Percentiles rank a stretch among this genome's conserved stretches.
Conservation (phyloP, 176 grass and related monocot genomes). For the Aegilops longissima region DNA sequence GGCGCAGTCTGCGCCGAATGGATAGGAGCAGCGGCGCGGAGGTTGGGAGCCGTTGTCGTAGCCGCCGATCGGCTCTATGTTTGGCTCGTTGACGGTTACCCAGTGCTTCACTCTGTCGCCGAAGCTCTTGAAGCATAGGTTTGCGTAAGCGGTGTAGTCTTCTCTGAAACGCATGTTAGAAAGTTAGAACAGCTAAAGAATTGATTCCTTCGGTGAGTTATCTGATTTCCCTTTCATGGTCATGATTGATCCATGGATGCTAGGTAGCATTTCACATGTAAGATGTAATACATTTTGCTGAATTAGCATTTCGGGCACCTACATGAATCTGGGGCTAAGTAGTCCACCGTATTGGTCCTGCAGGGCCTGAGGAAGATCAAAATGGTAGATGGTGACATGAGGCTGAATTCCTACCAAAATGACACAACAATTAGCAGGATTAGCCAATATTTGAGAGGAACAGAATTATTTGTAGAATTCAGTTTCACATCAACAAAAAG, state of each 20-base stretch:
- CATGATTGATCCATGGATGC: too few species aligned
- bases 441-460: neutral
- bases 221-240: too few species aligned
- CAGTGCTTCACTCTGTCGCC: slow-evolving; percentile 74
- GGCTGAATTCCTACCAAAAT: slow-evolving; percentile 52
- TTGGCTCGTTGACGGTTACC: slow-evolving; percentile 73
- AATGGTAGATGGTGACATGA: slow-evolving; percentile 74
- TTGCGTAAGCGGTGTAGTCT: slow-evolving; percentile 61
- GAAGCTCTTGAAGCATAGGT: slow-evolving; percentile 70
- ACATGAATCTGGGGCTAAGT: slow-evolving; percentile 68
- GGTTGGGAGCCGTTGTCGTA: slow-evolving; percentile 33
- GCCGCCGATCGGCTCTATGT: slow-evolving; percentile 57
- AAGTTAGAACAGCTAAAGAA: too few species aligned
- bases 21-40: slow-evolving; percentile 64
- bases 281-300: too few species aligned
- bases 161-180: slow-evolving; percentile 38
- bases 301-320: neutral
- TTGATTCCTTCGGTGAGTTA: too few species aligned
- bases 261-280: too few species aligned
- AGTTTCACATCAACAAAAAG: too few species aligned
- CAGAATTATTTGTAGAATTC: too few species aligned
- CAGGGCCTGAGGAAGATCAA: slow-evolving; percentile 68
- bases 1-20: slow-evolving; percentile 52
- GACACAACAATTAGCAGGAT: too few species aligned
- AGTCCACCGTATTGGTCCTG: slow-evolving; percentile 65